Evolutionary conservation across 2,329 filamentous ascomycete genomes (phyloP), one percentile per base, ranked within the genome.

Genomic region (Diaporthe nobilis): DNA sequence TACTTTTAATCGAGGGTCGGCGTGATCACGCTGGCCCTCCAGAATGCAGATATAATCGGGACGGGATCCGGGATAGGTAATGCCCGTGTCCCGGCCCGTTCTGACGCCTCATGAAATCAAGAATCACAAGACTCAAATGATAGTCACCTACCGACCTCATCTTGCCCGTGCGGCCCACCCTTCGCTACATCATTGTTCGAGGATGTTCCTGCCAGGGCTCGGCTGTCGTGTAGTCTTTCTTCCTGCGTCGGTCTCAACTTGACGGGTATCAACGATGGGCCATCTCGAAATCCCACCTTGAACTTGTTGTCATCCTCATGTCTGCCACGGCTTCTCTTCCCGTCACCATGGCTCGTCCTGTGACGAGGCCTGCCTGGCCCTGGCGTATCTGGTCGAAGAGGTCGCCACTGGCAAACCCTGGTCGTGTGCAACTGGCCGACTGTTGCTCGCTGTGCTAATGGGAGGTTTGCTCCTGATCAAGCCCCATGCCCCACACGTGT

Each of bases 81-180:
- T 28, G 31, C 17, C 31, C 34, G 42, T 55, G 34, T 55, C 34
- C 47, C 22, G 34, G 8, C 34, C 49, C 22, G 65, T 31, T 4
- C 49, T 55, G 47, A 55, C 65, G 65, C 47, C 49, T 70, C 47
- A 70, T 42, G 65, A 70, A 70, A 70, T 70, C 65, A 70, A 70
- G 65, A 70, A 70, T 51, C 49, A 70, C 65, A 70, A 70, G 25
- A 53, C 47, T 55, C 65, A 28, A 28, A 70, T 39, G 49, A 8
- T n/a, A n/a, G 17, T 39, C 65, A 53, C 31, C 34, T 22, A 25
- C 15, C 49, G 5, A 15, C 22, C 22, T n/a, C 39, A 31, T 39
- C 31, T 39, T 9, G 22, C 20, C 13, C 31, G 20, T 17, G 4
- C 28, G 4, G 28, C 28, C 28, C 28, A n/a, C n/a, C n/a, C n/a